Base-by-base conservation (phyloP, 2,329 filamentous ascomycete species). In the Macrophomina tecta region DNA sequence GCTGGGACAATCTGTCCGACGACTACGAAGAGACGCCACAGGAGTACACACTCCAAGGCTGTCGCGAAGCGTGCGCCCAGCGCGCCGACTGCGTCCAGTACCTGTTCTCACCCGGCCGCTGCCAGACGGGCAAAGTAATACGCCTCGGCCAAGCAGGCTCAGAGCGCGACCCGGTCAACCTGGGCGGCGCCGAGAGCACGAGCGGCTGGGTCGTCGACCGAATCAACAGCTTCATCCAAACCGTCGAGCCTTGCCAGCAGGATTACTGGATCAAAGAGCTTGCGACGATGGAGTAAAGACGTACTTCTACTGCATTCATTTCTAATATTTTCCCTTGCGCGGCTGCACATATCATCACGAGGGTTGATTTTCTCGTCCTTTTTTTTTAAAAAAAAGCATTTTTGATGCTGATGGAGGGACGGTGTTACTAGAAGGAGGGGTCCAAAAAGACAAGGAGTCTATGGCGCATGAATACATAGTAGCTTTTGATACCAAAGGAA, bases 181-280 rank as follows among this genome's bases (percentile, higher is more conserved):
- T 60, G 16, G 58, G 58, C 49, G 51, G 51, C 56, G 9, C 18
- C 67, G 69, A 72, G 23, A 70, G 76, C 5, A 69, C 66, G 32
- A 74, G 73, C 16, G 77, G 77, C 4, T 79, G 77, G 77, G 75
- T 78, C 74, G 67, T 72, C 8, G 76, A 79, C 34, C 70, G 77
- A 5, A 75, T 79, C 0, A 75, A 79, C 48, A 71, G 73, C 11
- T 65, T 77, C 5, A 78, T 79, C 64, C 63, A 72, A 14, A 63
- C 68, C 9, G 60, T 79, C 0, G 77, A 79, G 42, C 48, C 58
- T 45, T 62, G 58, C 58, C 58, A 49, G 58, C 58, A 62, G 58
- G 42, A 62, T 16, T 5, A 48, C 42, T 62, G 58, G 58, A 62
- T 62, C 58, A 36, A 40, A 3, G 34, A 45, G 58, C 30, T 32